phyloP scores from a whole-genome alignment of 2,329 filamentous ascomycete species.

The Colletotrichum somersetense region DNA sequence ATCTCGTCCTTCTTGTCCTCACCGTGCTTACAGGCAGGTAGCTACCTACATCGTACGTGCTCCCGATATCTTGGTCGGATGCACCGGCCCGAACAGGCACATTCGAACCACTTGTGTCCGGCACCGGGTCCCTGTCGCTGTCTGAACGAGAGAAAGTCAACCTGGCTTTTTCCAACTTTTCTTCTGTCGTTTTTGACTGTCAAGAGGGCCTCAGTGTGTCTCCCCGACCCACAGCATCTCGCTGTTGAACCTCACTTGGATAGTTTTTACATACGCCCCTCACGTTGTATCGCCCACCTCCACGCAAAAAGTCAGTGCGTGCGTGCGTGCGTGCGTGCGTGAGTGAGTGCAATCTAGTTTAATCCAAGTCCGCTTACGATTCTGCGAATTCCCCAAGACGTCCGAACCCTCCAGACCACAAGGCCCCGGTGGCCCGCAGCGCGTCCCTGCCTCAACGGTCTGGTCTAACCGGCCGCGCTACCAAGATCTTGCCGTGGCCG shows the following conservation, averaged over 20 bases:
- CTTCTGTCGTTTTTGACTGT: background rate
- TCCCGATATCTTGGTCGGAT: constrained; percentile 5
- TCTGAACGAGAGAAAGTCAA: constrained; percentile 6
- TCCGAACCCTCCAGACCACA: constrained; percentile 17
- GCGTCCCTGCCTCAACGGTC: constrained; percentile 23
- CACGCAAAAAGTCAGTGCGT: background rate
- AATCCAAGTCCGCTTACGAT: background rate
- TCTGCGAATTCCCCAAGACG: background rate
- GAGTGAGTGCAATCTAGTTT: background rate
- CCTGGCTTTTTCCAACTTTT: background rate
- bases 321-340: background rate
- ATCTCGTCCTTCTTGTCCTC: background rate
- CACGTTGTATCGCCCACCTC: background rate
- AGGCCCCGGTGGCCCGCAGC: constrained; percentile 3
- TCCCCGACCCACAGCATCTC: background rate
- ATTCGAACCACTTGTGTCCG: background rate
- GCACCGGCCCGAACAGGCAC: constrained; percentile 7
- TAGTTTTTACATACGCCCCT: background rate
- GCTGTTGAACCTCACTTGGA: background rate
- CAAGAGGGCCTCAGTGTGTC: background rate
- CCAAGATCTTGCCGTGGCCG: constrained; percentile 18
- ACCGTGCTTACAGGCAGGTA: too few relatives aligned
- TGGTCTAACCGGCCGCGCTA: constrained; percentile 24
- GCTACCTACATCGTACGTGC: too few relatives aligned
- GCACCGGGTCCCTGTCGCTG: constrained; percentile 5